These are phyloP conservation scores for Fusarium virguliforme DNA, from an alignment of 2,329 filamentous ascomycete species.

Conservation along the genomic window DNA sequence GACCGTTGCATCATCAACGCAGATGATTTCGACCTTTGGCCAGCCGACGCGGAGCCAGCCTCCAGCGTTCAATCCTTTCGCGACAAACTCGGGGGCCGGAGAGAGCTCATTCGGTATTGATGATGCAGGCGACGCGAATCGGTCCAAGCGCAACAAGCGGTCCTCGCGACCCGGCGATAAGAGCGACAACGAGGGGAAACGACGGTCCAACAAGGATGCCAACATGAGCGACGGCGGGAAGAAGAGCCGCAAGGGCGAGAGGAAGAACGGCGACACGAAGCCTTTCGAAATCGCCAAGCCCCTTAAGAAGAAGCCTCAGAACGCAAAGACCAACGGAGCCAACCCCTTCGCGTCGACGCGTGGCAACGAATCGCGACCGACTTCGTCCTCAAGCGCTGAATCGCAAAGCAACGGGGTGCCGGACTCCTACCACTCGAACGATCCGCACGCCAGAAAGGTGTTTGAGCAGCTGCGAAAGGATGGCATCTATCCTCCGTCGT, in stretches of 20 bases:
- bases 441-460: conserved; percentile 67
- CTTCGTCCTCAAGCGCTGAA: conserved; percentile 48
- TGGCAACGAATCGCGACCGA: conserved; percentile 46
- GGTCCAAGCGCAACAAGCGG: conserved; percentile 50
- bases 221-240: conserved; percentile 49
- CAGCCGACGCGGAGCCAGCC: conserved; percentile 57
- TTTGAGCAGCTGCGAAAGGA: conserved; percentile 69
- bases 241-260: conserved; percentile 48
- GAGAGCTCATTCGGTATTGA: conserved; percentile 54
- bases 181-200: conserved; percentile 51
- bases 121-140: conserved; percentile 51
- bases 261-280: conserved; percentile 45
- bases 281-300: conserved; percentile 26
- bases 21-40: conserved; percentile 59
- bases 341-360: conserved; percentile 43
- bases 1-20: conserved; percentile 59
- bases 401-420: conserved; percentile 40
- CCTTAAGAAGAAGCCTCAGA: conserved; percentile 38
- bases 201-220: conserved; percentile 48
- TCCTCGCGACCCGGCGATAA: conserved; percentile 47
- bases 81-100: conserved; percentile 45
- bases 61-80: conserved; percentile 58
- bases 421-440: conserved; percentile 50
- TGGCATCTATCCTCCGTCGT: conserved; percentile 68
- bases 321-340: conserved; percentile 41